Percentiles rank a stretch among this genome's conserved stretches.
Conservation (phyloP, 768 basidiomycete species). For the Calocybe gangraenosa region DNA sequence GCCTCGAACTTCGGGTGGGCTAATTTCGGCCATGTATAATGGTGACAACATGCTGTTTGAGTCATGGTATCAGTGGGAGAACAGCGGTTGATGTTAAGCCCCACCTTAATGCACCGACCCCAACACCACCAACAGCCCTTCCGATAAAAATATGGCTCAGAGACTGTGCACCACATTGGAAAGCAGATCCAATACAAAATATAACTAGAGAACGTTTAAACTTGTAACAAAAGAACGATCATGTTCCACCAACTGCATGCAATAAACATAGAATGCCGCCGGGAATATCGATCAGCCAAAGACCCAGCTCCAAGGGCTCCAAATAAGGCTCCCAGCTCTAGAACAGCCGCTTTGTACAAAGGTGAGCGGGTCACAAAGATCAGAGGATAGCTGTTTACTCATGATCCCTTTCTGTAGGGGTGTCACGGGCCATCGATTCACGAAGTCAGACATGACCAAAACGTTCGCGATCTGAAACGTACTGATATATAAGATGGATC, state of each 20-base stretch:
- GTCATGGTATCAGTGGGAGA: conserved; percentile 1
- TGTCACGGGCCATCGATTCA: conserved; percentile 62
- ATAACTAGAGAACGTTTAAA: conserved; percentile 37
- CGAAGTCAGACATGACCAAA: conserved; percentile 77
- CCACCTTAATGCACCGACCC: conserved; percentile 74
- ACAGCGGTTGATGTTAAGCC: conserved; percentile 5
- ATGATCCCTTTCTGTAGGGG: conserved; percentile 73
- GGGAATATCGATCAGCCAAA: conserved; percentile 65
- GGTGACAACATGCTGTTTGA: conserved; percentile 66
- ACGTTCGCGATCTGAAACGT: conserved; percentile 66
- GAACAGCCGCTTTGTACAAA: conserved; percentile 54
- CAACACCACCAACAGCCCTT: conserved; percentile 72
- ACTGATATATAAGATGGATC: background rate
- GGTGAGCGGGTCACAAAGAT: background rate
- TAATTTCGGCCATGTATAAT: conserved; percentile 82
- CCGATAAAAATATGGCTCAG: conserved; percentile 61
- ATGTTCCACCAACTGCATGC: conserved; percentile 54
- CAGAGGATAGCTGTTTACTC: conserved; percentile 44
- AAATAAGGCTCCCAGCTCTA: conserved; percentile 77
- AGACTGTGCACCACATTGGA: conserved; percentile 60
- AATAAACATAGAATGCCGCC: conserved; percentile 60
- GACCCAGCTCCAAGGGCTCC: conserved; percentile 66
- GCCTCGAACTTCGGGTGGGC: conserved; percentile 74
- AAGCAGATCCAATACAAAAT: conserved; percentile 67
- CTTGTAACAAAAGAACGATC: background rate